Evolutionary conservation across 2,329 filamentous ascomycete species (phyloP).

Genomic region (Penicillium verrucosum): DNA sequence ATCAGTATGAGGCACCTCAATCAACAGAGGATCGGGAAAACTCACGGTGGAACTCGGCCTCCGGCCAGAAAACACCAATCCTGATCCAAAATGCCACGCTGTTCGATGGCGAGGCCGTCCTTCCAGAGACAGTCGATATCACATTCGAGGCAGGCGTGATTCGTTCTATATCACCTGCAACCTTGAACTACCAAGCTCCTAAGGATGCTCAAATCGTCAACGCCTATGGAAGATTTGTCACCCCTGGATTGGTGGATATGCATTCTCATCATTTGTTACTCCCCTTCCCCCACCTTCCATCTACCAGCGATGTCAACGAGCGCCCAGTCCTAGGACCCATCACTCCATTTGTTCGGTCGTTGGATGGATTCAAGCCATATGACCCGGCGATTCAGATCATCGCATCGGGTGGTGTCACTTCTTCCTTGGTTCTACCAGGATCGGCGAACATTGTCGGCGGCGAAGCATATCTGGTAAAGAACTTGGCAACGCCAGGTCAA

Average conservation of each 20-base stretch:
- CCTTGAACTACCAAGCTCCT: not conserved
- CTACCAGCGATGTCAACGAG: not conserved
- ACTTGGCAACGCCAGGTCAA: not conserved
- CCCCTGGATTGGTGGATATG: not conserved
- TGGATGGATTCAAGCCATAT: not conserved
- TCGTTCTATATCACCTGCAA: not conserved
- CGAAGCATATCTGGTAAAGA: not conserved
- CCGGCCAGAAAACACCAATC: not conserved
- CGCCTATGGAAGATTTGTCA: not conserved
- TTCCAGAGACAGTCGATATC: not conserved
- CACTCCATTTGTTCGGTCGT: not conserved
- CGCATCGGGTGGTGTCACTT: not conserved
- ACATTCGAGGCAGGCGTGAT: not conserved
- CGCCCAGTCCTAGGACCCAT: not conserved
- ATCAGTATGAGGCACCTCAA: not conserved
- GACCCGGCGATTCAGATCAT: not conserved
- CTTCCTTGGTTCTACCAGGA: not conserved
- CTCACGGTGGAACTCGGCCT: not conserved
- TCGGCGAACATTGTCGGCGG: not conserved
- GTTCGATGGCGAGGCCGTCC: not conserved
- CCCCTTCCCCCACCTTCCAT: not conserved
- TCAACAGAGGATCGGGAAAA: not conserved
- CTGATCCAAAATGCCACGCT: not conserved
- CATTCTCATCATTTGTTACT: not conserved
- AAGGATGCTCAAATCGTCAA: not conserved